These are phyloP conservation scores for Didymella exigua DNA, from an alignment of 2,329 filamentous ascomycete genomes.

Conservation along the genomic window DNA sequence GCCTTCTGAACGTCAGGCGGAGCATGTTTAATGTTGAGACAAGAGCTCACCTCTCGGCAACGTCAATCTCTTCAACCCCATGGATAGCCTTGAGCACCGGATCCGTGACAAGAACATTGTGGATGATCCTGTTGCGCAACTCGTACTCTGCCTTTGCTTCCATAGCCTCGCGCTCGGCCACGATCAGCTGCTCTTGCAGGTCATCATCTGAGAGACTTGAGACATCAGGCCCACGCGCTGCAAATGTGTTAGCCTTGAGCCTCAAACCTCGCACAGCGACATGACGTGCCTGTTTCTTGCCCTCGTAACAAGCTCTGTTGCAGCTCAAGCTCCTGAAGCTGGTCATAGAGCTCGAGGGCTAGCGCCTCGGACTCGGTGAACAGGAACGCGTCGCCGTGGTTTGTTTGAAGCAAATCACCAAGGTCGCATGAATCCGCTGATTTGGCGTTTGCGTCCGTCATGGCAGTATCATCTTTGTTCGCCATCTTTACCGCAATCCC, in stretches of 20 bases:
- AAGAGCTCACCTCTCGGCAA: conserved; percentile 67
- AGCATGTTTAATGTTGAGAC: not conserved
- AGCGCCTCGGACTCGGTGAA: conserved; percentile 70
- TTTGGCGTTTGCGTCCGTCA: conserved; percentile 25
- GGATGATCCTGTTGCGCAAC: conserved; percentile 70
- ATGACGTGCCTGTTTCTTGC: conserved; percentile 40
- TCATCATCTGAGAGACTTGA: conserved; percentile 56
- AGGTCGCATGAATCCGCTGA: conserved; percentile 24
- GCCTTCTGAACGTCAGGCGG: conserved; percentile 52
- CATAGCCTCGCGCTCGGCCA: conserved; percentile 69
- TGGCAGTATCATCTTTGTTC: conserved; percentile 25
- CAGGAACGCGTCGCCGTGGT: conserved; percentile 55
- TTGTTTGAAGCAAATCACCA: conserved; percentile 51
- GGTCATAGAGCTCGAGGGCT: conserved; percentile 72
- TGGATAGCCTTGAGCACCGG: conserved; percentile 81
- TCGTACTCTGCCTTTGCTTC: conserved; percentile 73
- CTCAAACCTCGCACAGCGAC: not conserved
- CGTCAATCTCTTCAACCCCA: conserved; percentile 65
- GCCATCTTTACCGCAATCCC: conserved; percentile 29
- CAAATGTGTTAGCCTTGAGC: conserved; percentile 22
- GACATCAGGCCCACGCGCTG: conserved; percentile 37
- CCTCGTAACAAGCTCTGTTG: conserved; percentile 70
- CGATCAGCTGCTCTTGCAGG: conserved; percentile 57
- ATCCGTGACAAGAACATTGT: conserved; percentile 72
- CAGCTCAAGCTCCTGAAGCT: conserved; percentile 71